Evolutionary conservation across 2,329 filamentous ascomycete genomes (phyloP), one percentile per base, ranked within the genome.

Genomic region (Trichophyton verrucosum): DNA sequence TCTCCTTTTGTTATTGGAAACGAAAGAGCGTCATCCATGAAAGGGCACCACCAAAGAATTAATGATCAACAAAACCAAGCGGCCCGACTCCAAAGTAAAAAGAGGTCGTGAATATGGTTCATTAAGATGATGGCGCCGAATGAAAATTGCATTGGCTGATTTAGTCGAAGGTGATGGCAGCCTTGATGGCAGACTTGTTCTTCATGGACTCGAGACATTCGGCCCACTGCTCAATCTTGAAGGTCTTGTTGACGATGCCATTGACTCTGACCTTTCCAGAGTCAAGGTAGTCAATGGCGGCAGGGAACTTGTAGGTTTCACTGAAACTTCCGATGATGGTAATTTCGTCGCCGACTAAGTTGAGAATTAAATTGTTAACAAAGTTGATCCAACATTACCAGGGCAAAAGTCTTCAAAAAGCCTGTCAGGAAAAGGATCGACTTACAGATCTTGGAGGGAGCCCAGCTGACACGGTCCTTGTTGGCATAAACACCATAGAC

Each of bases 121-220:
- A 36, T 55, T 13, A 20, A 55, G 15, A 27, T 15, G 27, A 36
- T 17, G 30, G 51, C n/a, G n/a, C 24, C 15, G 9, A 8, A 55
- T n/a, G 7, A 27, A 11, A 15, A n/a, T 20, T 20, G n/a, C 8
- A 55, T 13, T 15, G 40, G 30, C 17, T 46, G 3, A 38, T 49
- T 66, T 80, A 83, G 64, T 88, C 85, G 67, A 87, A 88, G 55
- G 84, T 81, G 71, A 89, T 88, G 15, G 84, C 85, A 59, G 86
- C 86, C 78, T 89, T 89, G 70, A 89, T 87, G 62, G 85, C 86
- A 59, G 76, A 82, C 78, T 88, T 88, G 75, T 87, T 85, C 68
- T 80, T 82, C 78, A 89, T 88, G 61, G 82, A 80, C 71, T 88
- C 82, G 65, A 89, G 75, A 63, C 85, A 86, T 70, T 87, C 83